These are phyloP conservation scores for Xylariaceae sp. DNA, from an alignment of 2,329 filamentous ascomycete species.

Conservation along the genomic window DNA sequence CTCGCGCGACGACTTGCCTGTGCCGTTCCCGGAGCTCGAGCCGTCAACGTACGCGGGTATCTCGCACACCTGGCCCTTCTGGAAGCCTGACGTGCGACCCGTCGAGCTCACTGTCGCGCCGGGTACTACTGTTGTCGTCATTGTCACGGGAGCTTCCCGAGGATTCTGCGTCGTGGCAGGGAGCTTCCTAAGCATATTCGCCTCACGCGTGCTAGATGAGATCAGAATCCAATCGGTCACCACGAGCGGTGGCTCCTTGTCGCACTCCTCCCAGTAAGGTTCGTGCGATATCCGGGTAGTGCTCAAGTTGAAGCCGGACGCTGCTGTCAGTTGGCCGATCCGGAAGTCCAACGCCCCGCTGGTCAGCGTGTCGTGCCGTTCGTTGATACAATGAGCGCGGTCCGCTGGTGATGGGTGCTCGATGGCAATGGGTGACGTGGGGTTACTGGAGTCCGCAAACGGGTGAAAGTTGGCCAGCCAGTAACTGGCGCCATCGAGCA, in stretches of 20 bases:
- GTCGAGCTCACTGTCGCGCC: conserved; percentile 31
- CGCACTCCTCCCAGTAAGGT: conserved; percentile 35
- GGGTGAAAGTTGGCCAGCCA: conserved; percentile 39
- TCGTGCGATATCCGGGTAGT: conserved; percentile 37
- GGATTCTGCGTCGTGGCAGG: conserved; percentile 26
- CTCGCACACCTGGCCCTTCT: conserved; percentile 35
- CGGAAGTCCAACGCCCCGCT: conserved; percentile 18
- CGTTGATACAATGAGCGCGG: conserved; percentile 26
- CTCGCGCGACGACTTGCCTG: conserved; percentile 34
- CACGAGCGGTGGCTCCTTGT: conserved; percentile 31
- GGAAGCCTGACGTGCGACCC: conserved; percentile 35
- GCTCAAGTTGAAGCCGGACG: conserved; percentile 33
- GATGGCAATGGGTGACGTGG: conserved; percentile 20
- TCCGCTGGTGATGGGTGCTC: conserved; percentile 37
- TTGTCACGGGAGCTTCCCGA: conserved; percentile 25
- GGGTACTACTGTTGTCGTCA: conserved; percentile 25
- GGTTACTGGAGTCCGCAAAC: conserved; percentile 30
- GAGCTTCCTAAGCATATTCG: conserved; percentile 34
- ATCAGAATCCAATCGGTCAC: conserved; percentile 39
- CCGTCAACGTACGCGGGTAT: conserved; percentile 35
- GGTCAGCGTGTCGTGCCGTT: conserved; percentile 30
- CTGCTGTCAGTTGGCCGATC: conserved; percentile 30
- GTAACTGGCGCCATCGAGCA: conserved; percentile 28
- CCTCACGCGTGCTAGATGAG: conserved; percentile 25
- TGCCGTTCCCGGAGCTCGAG: conserved; percentile 31